phyloP scores from a whole-genome alignment of 129 eudicot species.

The Sambucus nigra region DNA sequence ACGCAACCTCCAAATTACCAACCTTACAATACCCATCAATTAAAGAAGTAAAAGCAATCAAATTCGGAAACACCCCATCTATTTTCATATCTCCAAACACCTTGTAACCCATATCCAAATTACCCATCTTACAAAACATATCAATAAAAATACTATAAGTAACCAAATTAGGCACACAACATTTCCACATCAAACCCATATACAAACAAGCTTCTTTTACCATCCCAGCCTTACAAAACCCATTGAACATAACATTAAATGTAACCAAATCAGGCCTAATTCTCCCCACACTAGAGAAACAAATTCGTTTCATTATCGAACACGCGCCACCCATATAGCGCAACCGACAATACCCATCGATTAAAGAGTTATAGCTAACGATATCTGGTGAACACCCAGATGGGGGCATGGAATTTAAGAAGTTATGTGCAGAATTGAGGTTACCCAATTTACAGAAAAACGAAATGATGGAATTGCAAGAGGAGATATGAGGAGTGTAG shows the following conservation, averaged over 20 bases:
- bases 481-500: constrained; percentile 13
- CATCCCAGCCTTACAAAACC: constrained; percentile 8
- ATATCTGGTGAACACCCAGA: constrained; percentile 9
- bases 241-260: constrained; percentile 5
- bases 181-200: constrained; percentile 18
- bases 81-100: constrained; percentile 10
- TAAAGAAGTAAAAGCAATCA: constrained; percentile 11
- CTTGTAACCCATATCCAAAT: constrained; percentile 8
- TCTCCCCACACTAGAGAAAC: not conserved
- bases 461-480: constrained; percentile 7
- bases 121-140: constrained; percentile 10
- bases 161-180: constrained; percentile 7
- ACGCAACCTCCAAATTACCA: constrained; percentile 13
- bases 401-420: constrained; percentile 1
- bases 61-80: constrained; percentile 7
- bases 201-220: constrained; percentile 4
- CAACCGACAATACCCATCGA: constrained; percentile 7
- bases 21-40: constrained; percentile 16
- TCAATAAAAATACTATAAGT: constrained; percentile 11
- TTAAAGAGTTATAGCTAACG: constrained; percentile 10
- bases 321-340: not conserved
- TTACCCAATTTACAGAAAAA: constrained; percentile 9
- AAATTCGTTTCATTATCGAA: constrained; percentile 2
- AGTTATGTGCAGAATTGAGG: constrained; percentile 5
- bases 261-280: constrained; percentile 13